These are phyloP conservation scores for Phytophthora niederhauseri DNA, from an alignment of 352 stramenopile genomes.

Conservation along the genomic window DNA sequence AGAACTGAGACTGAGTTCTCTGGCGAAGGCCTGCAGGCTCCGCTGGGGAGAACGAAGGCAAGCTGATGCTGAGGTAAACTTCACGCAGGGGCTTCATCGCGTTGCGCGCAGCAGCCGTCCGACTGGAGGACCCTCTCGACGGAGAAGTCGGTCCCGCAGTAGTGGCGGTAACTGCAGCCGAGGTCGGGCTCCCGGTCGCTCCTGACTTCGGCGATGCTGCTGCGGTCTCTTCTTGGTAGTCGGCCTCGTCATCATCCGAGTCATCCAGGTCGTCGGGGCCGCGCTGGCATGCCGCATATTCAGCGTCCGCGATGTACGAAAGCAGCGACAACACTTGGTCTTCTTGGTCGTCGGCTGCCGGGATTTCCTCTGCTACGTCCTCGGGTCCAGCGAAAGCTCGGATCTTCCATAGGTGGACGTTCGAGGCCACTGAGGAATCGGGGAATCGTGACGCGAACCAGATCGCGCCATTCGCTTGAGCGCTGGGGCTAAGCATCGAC, in stretches of 20 bases:
- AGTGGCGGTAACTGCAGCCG: conserved; percentile 6
- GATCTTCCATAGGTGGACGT: conserved; percentile 86
- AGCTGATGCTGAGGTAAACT: conserved; percentile 66
- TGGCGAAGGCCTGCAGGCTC: conserved; percentile 38
- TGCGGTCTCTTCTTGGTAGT: conserved; percentile 35
- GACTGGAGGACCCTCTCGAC: conserved; percentile 39
- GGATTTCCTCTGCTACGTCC: conserved; percentile 60
- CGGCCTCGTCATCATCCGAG: conserved; percentile 59
- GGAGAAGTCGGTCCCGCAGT: conserved; percentile 8
- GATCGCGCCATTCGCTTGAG: conserved; percentile 51
- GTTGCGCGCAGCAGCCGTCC: conserved; percentile 63
- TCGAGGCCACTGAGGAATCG: conserved; percentile 73
- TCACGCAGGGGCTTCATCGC: conserved; percentile 72
- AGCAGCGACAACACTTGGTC: conserved; percentile 81
- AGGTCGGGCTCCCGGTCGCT: conserved; percentile 3
- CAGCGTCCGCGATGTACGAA: conserved; percentile 85
- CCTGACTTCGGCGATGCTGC: conserved; percentile 11
- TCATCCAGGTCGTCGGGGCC: conserved; percentile 47
- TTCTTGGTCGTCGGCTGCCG: conserved; percentile 61
- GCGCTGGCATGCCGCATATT: conserved; percentile 79
- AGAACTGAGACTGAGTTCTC: conserved; percentile 28
- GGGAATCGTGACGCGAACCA: conserved; percentile 87
- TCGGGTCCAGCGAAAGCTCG: conserved; percentile 60
- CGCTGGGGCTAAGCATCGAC: conserved; percentile 23
- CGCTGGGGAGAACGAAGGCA: conserved; percentile 75